These are phyloP conservation scores for Sclerotinia glacialis DNA, from an alignment of 2,329 filamentous ascomycete genomes.

Conservation along the genomic window DNA sequence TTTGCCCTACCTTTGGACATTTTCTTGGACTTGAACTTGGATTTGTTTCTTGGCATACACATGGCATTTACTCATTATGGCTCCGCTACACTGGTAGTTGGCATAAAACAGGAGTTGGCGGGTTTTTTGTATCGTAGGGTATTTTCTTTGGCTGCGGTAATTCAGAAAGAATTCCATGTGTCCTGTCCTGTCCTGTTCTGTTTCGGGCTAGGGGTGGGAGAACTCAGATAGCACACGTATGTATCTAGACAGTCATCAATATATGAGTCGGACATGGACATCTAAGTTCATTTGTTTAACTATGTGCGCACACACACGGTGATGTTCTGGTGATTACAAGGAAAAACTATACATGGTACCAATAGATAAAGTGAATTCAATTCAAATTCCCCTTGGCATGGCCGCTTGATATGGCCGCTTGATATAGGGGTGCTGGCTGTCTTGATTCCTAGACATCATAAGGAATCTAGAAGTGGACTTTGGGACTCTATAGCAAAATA, in stretches of 20 bases:
- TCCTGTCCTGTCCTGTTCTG: background rate
- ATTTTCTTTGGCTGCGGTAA: background rate
- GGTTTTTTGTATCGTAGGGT: background rate
- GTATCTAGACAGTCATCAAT: background rate
- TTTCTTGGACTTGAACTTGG: constrained; percentile 18
- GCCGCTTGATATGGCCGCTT: too few relatives aligned
- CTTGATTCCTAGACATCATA: background rate
- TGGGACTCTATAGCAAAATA: background rate
- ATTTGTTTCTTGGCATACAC: constrained; percentile 17
- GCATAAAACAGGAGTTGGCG: constrained; percentile 15
- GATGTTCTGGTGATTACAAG: background rate
- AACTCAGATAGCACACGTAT: background rate
- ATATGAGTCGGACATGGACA: background rate
- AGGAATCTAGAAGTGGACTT: background rate
- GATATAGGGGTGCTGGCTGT: too few relatives aligned
- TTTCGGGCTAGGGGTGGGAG: background rate
- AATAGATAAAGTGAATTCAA: too few relatives aligned
- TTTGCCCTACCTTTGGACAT: constrained; percentile 4
- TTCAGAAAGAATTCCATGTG: background rate
- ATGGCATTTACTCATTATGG: constrained; percentile 9
- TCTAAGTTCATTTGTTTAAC: background rate
- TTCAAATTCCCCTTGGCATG: background rate
- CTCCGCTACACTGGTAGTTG: background rate
- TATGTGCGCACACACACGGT: background rate
- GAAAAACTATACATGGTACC: background rate